Evolutionary conservation across 208 protist genomes (phyloP).

Genomic region (Acanthamoeba healyi): DNA sequence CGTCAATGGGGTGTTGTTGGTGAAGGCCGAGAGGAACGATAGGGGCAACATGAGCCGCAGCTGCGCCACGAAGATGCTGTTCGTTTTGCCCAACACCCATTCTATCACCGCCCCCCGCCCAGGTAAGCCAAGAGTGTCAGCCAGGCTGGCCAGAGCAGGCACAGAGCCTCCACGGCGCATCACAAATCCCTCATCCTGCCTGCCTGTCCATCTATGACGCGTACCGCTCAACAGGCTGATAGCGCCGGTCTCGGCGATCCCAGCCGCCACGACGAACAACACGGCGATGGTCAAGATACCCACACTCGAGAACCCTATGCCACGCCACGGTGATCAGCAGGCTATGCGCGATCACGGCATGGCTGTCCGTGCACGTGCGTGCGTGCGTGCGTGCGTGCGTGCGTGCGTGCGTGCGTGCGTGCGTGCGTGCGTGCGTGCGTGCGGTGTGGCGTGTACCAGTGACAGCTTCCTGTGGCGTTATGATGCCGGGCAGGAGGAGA

Average conservation of each 20-base stretch:
- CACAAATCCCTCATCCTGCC: too few species aligned
- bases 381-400: too few species aligned
- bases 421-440: background rate
- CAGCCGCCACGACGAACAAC: conserved; percentile 62
- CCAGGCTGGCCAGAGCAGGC: too few species aligned
- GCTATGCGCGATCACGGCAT: too few species aligned
- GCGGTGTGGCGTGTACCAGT: background rate
- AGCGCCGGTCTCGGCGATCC: conserved; percentile 34
- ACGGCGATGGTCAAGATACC: conserved; percentile 49
- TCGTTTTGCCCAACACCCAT: conserved; percentile 20
- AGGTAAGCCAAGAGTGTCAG: too few species aligned
- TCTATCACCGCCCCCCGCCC: background rate
- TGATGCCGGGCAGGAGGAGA: conserved; percentile 11
- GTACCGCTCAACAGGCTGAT: conserved; percentile 18
- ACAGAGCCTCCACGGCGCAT: too few species aligned
- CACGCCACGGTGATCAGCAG: background rate
- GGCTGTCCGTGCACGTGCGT: too few species aligned
- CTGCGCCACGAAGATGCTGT: conserved; percentile 48
- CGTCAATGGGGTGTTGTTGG: conserved; percentile 79
- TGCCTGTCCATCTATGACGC: too few species aligned
- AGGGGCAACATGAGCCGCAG: conserved; percentile 66
- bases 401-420: too few species aligned
- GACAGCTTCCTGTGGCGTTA: conserved; percentile 25
- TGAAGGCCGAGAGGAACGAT: conserved; percentile 71
- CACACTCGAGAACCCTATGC: conserved; percentile 31